phyloP scores from a whole-genome alignment of 2,329 filamentous ascomycete genomes.

The Stagonosporopsis tanaceti region DNA sequence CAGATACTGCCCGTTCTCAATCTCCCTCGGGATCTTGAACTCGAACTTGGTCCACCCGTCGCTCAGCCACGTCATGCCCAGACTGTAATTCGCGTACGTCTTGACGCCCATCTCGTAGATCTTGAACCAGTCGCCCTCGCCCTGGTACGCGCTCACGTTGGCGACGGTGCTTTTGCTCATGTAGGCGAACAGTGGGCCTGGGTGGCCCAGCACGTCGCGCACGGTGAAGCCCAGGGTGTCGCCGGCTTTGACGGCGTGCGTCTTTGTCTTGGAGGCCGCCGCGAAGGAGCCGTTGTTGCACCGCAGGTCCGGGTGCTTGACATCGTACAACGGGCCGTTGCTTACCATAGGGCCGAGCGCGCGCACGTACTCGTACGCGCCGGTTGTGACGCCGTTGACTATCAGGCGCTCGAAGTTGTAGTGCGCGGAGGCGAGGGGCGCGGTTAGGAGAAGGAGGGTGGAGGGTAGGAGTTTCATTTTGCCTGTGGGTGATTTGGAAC shows the following conservation, averaged over 20 bases:
- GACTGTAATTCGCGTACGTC: slow-evolving; percentile 13
- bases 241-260: slow-evolving; percentile 53
- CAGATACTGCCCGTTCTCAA: slow-evolving; percentile 50
- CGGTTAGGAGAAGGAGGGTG: slow-evolving; percentile 37
- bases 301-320: slow-evolving; percentile 33
- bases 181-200: slow-evolving; percentile 50
- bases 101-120: slow-evolving; percentile 44
- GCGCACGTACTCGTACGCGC: slow-evolving; percentile 12
- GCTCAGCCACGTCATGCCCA: slow-evolving; percentile 18
- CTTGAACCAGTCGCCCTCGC: slow-evolving; percentile 59
- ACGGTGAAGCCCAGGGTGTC: slow-evolving; percentile 61
- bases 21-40: slow-evolving; percentile 19
- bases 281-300: slow-evolving; percentile 47
- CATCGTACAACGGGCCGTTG: slow-evolving; percentile 12
- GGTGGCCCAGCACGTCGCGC: slow-evolving; percentile 56
- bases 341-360: slow-evolving; percentile 7
- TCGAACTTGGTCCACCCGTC: slow-evolving; percentile 18
- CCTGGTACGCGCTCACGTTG: slow-evolving; percentile 73
- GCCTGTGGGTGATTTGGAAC: background rate
- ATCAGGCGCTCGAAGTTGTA: slow-evolving; percentile 51
- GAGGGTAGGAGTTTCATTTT: slow-evolving; percentile 1
- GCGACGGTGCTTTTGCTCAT: slow-evolving; percentile 61
- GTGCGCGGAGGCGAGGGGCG: slow-evolving; percentile 39
- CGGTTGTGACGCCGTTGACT: slow-evolving; percentile 42
- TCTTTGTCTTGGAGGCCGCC: slow-evolving; percentile 42